Evolutionary conservation across 768 basidiomycete species (phyloP).

Genomic region (Russula sp.): DNA sequence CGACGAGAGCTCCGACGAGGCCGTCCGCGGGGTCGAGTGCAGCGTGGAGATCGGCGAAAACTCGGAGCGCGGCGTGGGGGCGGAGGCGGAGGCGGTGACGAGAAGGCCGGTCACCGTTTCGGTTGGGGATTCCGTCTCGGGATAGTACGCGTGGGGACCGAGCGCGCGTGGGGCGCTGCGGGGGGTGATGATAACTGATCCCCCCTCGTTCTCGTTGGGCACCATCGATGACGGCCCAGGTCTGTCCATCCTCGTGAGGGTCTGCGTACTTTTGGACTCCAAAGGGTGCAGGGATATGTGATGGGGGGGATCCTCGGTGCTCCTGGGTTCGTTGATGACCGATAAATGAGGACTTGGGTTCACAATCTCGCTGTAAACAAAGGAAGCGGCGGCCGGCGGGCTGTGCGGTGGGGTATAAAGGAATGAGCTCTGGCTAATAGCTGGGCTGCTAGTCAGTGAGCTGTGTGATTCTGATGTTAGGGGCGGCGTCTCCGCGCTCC

Average conservation of each 20-base stretch:
- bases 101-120: background rate
- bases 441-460: slow-evolving; percentile 24
- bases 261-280: background rate
- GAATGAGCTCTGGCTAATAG: slow-evolving; percentile 3
- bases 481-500: slow-evolving; percentile 6
- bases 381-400: background rate
- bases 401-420: slow-evolving; percentile 26
- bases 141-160: background rate
- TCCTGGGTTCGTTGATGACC: slow-evolving; percentile 14
- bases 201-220: background rate
- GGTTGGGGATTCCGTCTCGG: background rate
- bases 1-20: background rate
- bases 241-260: background rate
- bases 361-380: background rate
- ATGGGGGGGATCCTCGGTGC: background rate
- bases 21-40: background rate
- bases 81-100: background rate
- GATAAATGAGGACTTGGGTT: slow-evolving; percentile 8
- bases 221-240: background rate
- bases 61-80: background rate
- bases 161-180: background rate
- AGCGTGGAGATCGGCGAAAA: background rate
- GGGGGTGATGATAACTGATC: background rate
- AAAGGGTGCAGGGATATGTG: background rate
- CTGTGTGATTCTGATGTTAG: slow-evolving; percentile 29